Base-by-base conservation (phyloP, 140 eudicot species). In the Senecio squalidus region DNA sequence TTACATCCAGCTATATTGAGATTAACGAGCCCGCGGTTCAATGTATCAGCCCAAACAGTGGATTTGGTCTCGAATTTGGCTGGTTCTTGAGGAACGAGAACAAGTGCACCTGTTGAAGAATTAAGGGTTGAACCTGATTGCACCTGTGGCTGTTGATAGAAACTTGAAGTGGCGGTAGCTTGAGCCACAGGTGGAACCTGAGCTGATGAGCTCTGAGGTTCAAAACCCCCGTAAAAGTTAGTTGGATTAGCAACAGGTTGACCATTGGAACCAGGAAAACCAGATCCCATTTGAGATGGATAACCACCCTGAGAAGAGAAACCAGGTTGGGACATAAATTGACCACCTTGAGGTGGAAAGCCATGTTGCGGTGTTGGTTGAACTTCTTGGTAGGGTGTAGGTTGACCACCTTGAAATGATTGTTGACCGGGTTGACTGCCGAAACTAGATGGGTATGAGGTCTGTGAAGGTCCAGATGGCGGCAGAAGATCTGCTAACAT, bases 401-500 rank as follows among this genome's bases (percentile, higher is more conserved):
- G 27, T 54, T 66, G 72, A 26, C 65, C 64, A 33, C 45, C 64
- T 29, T 65, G 72, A 54, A 75, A 59, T 16, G 73, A 2, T 1
- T 69, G 50, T 29, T 67, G 67, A 36, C 71, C 49, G 0, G 70
- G 25, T 44, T 71, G 76, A 58, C 54, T 56, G 14, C 66, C 63
- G 29, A 58, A 66, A 61, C 31, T 22, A 7, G 21, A 58, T n/a
- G 71, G 64, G 88, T 67, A 24, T 83, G 74, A 54, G 66, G 49
- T 43, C 47, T 64, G 73, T 55, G 81, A 58, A 57, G 85, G 74
- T 60, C 76, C 89, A 64, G 96, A 34, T 14, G 82, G 88, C 2
- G 99, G 99, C 22, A 93, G 78, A 57, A 93, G 92, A 69, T 81
- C 96, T 13, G 99, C 96, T 70, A 93, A 78, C 70, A 93, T 74